Evolutionary conservation across 345 rosid species (phyloP).

Genomic region (Excoecaria cochinchinensis): DNA sequence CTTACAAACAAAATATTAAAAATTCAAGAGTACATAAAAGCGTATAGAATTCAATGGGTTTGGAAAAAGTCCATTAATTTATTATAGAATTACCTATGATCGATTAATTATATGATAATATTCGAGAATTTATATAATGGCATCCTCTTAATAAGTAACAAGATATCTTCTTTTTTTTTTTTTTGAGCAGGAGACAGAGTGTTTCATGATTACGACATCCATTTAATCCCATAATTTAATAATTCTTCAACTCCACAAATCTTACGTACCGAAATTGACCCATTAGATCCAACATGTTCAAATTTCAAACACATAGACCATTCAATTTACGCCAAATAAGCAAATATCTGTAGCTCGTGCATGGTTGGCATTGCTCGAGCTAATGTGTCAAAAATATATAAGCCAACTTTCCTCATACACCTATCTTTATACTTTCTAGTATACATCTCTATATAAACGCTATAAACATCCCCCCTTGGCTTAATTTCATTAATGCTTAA

Average conservation of each 20-base stretch:
- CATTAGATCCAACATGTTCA: constrained; percentile 11
- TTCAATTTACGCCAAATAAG: constrained; percentile 11
- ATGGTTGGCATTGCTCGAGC: not conserved
- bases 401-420: not conserved
- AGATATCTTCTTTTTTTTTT: not conserved
- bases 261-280: not conserved
- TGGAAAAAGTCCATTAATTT: too few species aligned
- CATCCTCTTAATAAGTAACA: too few species aligned
- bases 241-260: not conserved
- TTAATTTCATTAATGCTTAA: not conserved
- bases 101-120: too few species aligned
- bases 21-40: too few species aligned
- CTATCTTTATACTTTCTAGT: not conserved
- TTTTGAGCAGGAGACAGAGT: not conserved
- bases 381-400: constrained; percentile 12
- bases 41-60: too few species aligned
- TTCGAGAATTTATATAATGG: too few species aligned
- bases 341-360: not conserved
- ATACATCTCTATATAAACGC: not conserved
- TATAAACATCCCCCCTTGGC: not conserved
- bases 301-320: not conserved
- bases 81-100: too few species aligned
- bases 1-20: too few species aligned
- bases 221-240: constrained; percentile 15
- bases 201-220: constrained; percentile 23